Base-by-base conservation (phyloP, 495 filamentous ascomycete species). In the Trichodelitschia bisporula region DNA sequence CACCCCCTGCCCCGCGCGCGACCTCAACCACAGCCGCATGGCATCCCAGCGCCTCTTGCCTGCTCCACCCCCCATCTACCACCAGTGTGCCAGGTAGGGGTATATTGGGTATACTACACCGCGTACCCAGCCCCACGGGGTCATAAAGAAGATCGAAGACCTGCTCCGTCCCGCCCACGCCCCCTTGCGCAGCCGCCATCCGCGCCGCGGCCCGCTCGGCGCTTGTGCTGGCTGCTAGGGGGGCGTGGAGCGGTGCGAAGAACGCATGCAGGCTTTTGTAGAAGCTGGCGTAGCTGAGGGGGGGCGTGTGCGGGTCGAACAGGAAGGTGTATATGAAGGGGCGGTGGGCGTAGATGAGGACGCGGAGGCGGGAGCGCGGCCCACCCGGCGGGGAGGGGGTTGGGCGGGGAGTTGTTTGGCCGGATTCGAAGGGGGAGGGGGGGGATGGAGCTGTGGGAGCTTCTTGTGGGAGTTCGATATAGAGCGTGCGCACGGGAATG, bases 321-420 rank as follows among this genome's bases (percentile, higher is more conserved):
- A 97, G 58, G 40, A 95, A 77, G 3, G 77, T 71, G 48, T 79
- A 92, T 32, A 92, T 73, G 51, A 95, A 93, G 2, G 86, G 86
- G 44, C 64, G 66, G 40, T 78, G 70, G 52, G 69, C 54, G 38
- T 74, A 74, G 28, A 90, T 64, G 2, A 89, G 63, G 3, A 77
- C 77, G 15, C 69, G 66, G 15, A 86, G 50, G 35, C 64, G 59
- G n/a, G n/a, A n/a, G n/a, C n/a, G n/a, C n/a, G 28, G 62, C 48
- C 15, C 30, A 21, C 16, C 33, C 16, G 9, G 3, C 13, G 12
- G 14, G 2, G 12, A 9, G 26, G 4, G 28, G 18, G 0, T 12
- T 32, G 3, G 19, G 12, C 19, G 17, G 36, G 2, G 35, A 15
- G 3, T 40, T 28, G 16, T 28, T 28, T 8, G 37, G 28, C 32